A percentile compares a stretch with the other conserved stretches of the same genome.
Conservation (phyloP, 768 basidiomycete genomes). For the Leccinum barrowsii region DNA sequence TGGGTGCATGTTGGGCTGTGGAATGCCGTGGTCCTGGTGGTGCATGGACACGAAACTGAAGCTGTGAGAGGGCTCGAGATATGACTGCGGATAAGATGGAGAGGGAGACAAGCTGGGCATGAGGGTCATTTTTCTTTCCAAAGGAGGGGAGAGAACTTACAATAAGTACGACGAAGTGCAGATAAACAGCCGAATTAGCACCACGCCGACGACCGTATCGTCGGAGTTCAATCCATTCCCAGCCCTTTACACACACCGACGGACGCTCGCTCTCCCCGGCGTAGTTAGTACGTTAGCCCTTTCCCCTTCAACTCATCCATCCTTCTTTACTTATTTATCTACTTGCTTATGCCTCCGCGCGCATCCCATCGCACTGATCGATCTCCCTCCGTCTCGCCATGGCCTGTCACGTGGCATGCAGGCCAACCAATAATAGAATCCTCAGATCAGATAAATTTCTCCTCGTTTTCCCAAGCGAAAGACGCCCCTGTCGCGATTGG, state of each 20-base stretch:
- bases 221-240: background rate
- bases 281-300: background rate
- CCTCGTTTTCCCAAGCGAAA: background rate
- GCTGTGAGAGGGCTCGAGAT: constrained; percentile 26
- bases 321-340: background rate
- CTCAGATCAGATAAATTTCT: no score
- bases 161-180: background rate
- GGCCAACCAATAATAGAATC: background rate
- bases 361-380: background rate
- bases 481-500: background rate
- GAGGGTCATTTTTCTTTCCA: constrained; percentile 11
- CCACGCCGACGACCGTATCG: background rate
- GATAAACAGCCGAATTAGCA: background rate
- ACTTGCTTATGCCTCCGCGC: no score
- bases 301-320: no score
- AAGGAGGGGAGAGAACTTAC: constrained; percentile 6
- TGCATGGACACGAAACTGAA: constrained; percentile 43
- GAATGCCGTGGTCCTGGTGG: constrained; percentile 41
- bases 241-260: background rate
- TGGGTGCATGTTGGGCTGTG: constrained; percentile 37
- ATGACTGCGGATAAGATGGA: constrained; percentile 22
- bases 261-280: background rate
- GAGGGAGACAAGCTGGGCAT: constrained; percentile 18
- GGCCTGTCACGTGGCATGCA: no score
- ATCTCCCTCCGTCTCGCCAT: background rate